These are phyloP conservation scores for Glaciozyma martinii DNA, from an alignment of 768 basidiomycete species.

Conservation along the genomic window DNA sequence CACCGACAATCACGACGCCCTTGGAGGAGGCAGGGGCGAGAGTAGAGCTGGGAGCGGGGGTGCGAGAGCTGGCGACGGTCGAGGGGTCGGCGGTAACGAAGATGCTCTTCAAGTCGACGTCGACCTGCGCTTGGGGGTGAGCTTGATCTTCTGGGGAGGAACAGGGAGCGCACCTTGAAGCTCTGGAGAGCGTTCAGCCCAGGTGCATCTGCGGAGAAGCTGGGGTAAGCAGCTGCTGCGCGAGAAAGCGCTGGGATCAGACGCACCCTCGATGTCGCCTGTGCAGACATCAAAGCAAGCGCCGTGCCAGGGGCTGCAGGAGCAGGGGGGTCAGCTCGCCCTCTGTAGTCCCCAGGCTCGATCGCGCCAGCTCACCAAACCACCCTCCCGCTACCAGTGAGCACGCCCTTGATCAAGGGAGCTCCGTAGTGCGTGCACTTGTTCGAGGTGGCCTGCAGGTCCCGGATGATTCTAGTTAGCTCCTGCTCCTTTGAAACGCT, in stretches of 20 bases:
- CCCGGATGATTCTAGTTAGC: too few species aligned
- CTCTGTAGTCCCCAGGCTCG: not conserved
- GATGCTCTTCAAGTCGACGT: constrained; percentile 16
- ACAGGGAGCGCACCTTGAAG: constrained; percentile 46
- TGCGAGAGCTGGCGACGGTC: not conserved
- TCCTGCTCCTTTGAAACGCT: too few species aligned
- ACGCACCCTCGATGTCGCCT: constrained; percentile 85
- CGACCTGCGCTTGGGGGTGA: constrained; percentile 3
- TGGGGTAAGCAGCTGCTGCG: constrained; percentile 37
- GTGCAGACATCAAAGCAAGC: constrained; percentile 82
- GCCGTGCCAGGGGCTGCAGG: constrained; percentile 72
- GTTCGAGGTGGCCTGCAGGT: constrained; percentile 49
- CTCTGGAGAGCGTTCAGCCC: constrained; percentile 70
- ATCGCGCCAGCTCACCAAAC: constrained; percentile 46
- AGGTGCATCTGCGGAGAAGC: constrained; percentile 54
- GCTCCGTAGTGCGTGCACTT: constrained; percentile 91
- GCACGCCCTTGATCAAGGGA: constrained; percentile 69
- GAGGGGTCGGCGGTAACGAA: constrained; percentile 22
- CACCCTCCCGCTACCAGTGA: constrained; percentile 66
- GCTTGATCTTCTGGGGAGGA: not conserved
- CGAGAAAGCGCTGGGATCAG: constrained; percentile 58
- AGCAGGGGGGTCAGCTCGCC: constrained; percentile 7
- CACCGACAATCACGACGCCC: constrained; percentile 75
- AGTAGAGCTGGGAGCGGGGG: constrained; percentile 32
- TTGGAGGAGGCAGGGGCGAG: constrained; percentile 44